Base-by-base conservation (phyloP, 805 yeast species). In the Myxozyma sirexii region DNA sequence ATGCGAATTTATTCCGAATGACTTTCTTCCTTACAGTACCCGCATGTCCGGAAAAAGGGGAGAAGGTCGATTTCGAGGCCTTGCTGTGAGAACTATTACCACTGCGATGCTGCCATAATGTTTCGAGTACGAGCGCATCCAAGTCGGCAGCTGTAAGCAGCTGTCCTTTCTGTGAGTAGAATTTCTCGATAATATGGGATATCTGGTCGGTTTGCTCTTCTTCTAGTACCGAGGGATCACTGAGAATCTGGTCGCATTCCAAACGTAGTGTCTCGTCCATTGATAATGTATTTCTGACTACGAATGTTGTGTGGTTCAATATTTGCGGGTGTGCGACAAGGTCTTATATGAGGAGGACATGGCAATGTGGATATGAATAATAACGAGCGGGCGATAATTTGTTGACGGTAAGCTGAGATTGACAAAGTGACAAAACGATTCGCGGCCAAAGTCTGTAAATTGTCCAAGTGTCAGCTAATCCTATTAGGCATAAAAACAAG, bases 171-270 rank as follows among this genome's bases (percentile, higher is more conserved):
- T 48, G 26, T n/a, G 58, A 48, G 29, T 56, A 60, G 26, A n/a
- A 41, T 12, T 42, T 39, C 38, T 48, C 41, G 27, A 61, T 54
- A 2, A 58, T 33, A 7, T 10, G 10, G 12, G 59, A 47, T 5
- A 61, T 58, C 59, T 57, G 53, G 41, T 61, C 64, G 6, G 59
- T 52, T 44, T 61, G 57, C 51, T 58, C 57, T 39, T 61, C 64
- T 23, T 61, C 64, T 15, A 61, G 53, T 8, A 58, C 63, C 6
- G 58, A 35, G n/a, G 64, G 64, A 27, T 61, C 59, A 31, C 37
- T 39, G 35, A 61, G 57, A 24, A 61, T 61, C 37, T 38, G 47
- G 37, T 54, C 56, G 59, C 64, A 61, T 27, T 51, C 45, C 12
- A 54, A 45, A 21, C 24, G 50, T 26, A 57, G 35, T 12, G 35